Conservation (phyloP, 345 rosid species). For the Pistacia vera region DNA sequence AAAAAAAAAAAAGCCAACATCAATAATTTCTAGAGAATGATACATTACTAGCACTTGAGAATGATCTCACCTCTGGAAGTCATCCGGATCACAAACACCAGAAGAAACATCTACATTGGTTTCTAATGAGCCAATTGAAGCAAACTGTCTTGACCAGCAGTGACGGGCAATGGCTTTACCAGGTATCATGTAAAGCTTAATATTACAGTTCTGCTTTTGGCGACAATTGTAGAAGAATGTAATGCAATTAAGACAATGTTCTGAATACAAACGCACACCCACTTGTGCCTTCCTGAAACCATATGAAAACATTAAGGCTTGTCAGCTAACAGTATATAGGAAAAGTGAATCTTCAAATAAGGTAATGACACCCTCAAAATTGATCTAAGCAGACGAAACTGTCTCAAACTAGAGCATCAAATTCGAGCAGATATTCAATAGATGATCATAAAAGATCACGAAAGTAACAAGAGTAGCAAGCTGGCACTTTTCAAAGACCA, state of each 20-base stretch:
- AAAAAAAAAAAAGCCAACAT: neutral
- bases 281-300: slow-evolving; percentile 38
- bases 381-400: neutral
- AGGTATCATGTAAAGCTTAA: slow-evolving; percentile 41
- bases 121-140: slow-evolving; percentile 39
- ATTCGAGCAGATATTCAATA: neutral
- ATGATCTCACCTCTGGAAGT: slow-evolving; percentile 43
- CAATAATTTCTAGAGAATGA: slow-evolving; percentile 3
- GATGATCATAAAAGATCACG: neutral
- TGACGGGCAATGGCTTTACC: slow-evolving; percentile 23
- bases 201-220: slow-evolving; percentile 30
- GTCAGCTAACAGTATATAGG: neutral
- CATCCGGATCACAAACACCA: slow-evolving; percentile 34
- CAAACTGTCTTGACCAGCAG: slow-evolving; percentile 25
- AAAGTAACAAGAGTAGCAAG: neutral
- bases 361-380: neutral
- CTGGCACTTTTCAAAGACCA: neutral
- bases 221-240: slow-evolving; percentile 28
- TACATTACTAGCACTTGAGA: neutral
- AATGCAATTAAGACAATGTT: slow-evolving; percentile 19
- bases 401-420: neutral
- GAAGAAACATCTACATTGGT: slow-evolving; percentile 31
- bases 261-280: slow-evolving; percentile 19
- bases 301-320: slow-evolving; percentile 12
- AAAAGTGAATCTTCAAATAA: neutral